Percentiles rank a stretch among this genome's conserved stretches.
These are phyloP conservation scores for Bisporella sp. DNA, from an alignment of 2,329 filamentous ascomycete genomes.

Conservation along the genomic window DNA sequence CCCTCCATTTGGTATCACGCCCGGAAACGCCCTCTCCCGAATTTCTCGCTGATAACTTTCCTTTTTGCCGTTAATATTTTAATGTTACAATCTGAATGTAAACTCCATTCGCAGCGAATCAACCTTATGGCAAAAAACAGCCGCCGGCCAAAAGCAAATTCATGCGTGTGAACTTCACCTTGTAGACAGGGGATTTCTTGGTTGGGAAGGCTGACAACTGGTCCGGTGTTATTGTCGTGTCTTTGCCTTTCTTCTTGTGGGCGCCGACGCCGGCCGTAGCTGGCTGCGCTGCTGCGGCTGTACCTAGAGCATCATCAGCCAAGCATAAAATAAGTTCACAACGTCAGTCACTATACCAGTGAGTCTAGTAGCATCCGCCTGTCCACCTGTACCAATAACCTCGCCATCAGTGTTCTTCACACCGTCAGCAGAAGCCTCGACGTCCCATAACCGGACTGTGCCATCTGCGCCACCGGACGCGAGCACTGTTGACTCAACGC, in stretches of 20 bases:
- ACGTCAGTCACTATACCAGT: conserved; percentile 10
- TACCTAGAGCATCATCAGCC: conserved; percentile 2
- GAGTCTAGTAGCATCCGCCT: conserved; percentile 45
- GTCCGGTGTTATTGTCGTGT: conserved; percentile 83
- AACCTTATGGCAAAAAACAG: conserved; percentile 37
- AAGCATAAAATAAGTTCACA: too few species aligned
- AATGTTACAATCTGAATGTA: too few species aligned
- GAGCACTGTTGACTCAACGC: conserved; percentile 83
- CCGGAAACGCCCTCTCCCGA: too few species aligned
- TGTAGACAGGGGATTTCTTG: conserved; percentile 92
- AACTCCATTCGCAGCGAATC: too few species aligned
- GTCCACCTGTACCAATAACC: conserved; percentile 31
- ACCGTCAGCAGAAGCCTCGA: conserved; percentile 63
- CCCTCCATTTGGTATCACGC: too few species aligned
- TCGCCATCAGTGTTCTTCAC: conserved; percentile 44
- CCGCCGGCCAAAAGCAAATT: conserved; percentile 87
- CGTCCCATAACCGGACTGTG: conserved; percentile 92
- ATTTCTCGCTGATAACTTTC: too few species aligned
- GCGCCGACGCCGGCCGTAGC: conserved; percentile 24
- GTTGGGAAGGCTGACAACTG: conserved; percentile 93
- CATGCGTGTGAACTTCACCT: conserved; percentile 90
- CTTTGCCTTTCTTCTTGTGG: conserved; percentile 75
- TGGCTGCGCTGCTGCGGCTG: conserved; percentile 21
- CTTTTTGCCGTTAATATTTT: too few species aligned
- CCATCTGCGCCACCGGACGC: conserved; percentile 88